A percentile compares a stretch with the other conserved stretches of the same genome.
These are phyloP conservation scores for Chamaecrista fasciculata DNA, from an alignment of 306 rosid species.

Conservation along the genomic window DNA sequence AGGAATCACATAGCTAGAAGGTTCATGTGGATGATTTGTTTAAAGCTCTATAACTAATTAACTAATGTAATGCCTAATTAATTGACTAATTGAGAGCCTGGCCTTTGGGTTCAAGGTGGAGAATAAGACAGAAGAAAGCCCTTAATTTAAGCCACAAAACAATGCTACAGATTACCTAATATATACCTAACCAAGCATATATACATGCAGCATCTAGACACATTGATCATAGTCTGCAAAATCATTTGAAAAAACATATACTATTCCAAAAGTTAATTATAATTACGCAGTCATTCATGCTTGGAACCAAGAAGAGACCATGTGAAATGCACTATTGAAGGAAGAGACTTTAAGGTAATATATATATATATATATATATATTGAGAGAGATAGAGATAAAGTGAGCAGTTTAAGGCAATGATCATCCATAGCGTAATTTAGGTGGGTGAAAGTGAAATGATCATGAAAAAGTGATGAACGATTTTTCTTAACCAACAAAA, in stretches of 20 bases:
- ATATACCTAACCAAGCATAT: too few species aligned
- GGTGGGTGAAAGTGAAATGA: not conserved
- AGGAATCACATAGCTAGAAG: too few species aligned
- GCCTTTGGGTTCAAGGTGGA: not conserved
- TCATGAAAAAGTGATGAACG: not conserved
- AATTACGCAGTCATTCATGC: not conserved
- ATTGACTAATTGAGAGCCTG: too few species aligned
- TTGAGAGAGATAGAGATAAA: too few species aligned
- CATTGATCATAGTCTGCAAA: not conserved
- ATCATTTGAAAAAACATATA: not conserved
- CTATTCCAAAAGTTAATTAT: not conserved
- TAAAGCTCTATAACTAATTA: too few species aligned
- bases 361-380: too few species aligned
- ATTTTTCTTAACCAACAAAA: not conserved
- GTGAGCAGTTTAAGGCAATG: not conserved
- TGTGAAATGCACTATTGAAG: not conserved
- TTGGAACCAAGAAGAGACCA: not conserved
- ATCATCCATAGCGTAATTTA: not conserved
- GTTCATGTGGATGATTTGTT: too few species aligned
- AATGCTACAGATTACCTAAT: not conserved
- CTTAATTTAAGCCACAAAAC: not conserved
- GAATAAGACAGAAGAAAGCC: not conserved
- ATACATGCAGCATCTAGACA: too few species aligned
- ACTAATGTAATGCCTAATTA: too few species aligned
- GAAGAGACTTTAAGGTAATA: too few species aligned